A percentile compares a stretch with the other conserved stretches of the same genome.
Evolutionary conservation across 2,329 filamentous ascomycete species (phyloP).

Genomic region (Dactylellina parvicollis): DNA sequence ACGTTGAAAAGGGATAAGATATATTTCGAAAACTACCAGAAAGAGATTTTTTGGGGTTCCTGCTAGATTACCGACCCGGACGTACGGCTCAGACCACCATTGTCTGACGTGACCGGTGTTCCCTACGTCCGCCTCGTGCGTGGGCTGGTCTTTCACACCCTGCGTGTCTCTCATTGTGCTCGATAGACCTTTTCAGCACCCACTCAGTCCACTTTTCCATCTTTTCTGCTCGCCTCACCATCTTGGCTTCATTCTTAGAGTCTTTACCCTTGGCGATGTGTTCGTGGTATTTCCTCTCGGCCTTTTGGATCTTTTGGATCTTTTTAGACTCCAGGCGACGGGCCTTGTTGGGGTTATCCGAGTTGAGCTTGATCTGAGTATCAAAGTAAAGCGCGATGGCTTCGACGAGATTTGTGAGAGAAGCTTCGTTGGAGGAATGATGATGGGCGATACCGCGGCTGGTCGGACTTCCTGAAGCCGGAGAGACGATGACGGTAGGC

Average conservation of each 20-base stretch:
- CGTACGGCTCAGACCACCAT: neutral
- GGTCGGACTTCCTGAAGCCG: neutral
- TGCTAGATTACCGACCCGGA: no score
- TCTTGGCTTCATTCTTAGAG: slow-evolving; percentile 15
- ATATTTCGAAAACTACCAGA: neutral
- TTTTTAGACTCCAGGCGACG: slow-evolving; percentile 33
- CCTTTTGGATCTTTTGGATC: slow-evolving; percentile 35
- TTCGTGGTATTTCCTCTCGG: slow-evolving; percentile 42
- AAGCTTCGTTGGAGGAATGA: neutral
- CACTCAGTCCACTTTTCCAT: slow-evolving; percentile 45
- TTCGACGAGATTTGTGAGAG: slow-evolving; percentile 8
- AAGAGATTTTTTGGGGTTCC: no score
- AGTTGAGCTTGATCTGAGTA: slow-evolving; percentile 35
- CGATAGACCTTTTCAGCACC: slow-evolving; percentile 16
- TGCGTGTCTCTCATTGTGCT: neutral
- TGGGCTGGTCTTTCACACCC: neutral
- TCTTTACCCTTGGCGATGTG: slow-evolving; percentile 37
- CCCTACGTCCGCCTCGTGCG: neutral
- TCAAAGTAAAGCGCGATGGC: slow-evolving; percentile 32
- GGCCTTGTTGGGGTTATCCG: neutral
- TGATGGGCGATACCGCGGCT: neutral
- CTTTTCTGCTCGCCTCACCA: slow-evolving; percentile 42
- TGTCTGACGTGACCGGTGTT: neutral
- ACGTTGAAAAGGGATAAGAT: neutral
- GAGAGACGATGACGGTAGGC: slow-evolving; percentile 10